These are phyloP conservation scores for Lasiodiplodia sp. DNA, from an alignment of 2,329 filamentous ascomycete genomes.

Conservation along the genomic window DNA sequence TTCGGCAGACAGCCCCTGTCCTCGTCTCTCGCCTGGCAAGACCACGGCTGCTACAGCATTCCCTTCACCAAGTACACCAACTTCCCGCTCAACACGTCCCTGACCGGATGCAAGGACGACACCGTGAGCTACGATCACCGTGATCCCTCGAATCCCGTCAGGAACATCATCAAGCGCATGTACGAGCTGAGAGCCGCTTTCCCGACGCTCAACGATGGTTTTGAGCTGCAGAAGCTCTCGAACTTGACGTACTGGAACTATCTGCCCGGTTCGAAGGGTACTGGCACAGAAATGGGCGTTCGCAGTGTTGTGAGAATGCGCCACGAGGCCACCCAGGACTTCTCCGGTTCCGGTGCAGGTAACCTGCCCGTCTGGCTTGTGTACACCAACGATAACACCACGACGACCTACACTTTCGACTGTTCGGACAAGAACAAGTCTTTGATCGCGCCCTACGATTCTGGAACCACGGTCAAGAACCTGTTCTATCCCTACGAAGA, in stretches of 20 bases:
- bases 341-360: slow-evolving; percentile 47
- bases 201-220: slow-evolving; percentile 67
- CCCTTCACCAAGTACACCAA: slow-evolving; percentile 64
- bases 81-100: slow-evolving; percentile 63
- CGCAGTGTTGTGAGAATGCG: slow-evolving; percentile 59
- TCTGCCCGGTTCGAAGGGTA: slow-evolving; percentile 36
- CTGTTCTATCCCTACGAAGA: slow-evolving; percentile 69
- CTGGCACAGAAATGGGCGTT: slow-evolving; percentile 48
- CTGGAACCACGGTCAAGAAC: slow-evolving; percentile 65
- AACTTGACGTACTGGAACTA: slow-evolving; percentile 56
- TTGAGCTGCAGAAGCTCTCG: slow-evolving; percentile 61
- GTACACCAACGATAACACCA: slow-evolving; percentile 58
- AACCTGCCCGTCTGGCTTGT: slow-evolving; percentile 62
- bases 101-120: slow-evolving; percentile 64
- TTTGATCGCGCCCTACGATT: slow-evolving; percentile 64
- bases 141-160: slow-evolving; percentile 67
- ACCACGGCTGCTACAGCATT: slow-evolving; percentile 69
- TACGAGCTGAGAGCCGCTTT: slow-evolving; percentile 65
- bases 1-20: slow-evolving; percentile 71
- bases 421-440: slow-evolving; percentile 59
- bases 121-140: slow-evolving; percentile 66
- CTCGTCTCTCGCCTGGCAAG: slow-evolving; percentile 67
- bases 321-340: slow-evolving; percentile 54
- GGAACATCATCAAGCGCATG: slow-evolving; percentile 68
- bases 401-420: slow-evolving; percentile 63